Conservation (phyloP, 2,329 filamentous ascomycete genomes). For the Myriosclerotinia scirpicola region DNA sequence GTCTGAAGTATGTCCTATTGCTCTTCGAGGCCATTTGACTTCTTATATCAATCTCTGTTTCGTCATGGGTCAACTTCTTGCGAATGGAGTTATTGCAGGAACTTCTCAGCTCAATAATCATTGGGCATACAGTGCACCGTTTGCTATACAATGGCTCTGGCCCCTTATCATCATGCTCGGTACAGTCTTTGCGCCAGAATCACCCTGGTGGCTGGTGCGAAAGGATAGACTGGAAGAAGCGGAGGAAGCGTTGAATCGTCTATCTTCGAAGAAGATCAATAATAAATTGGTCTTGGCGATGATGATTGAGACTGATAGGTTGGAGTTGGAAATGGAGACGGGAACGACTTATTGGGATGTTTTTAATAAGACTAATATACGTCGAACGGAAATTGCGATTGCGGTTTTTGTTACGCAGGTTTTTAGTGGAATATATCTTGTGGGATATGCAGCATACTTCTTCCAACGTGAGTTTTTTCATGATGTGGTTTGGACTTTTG, state of each 20-base stretch:
- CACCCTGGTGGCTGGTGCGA: slow-evolving; percentile 52
- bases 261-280: slow-evolving; percentile 39
- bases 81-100: slow-evolving; percentile 48
- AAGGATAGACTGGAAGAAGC: slow-evolving; percentile 47
- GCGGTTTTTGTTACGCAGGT: slow-evolving; percentile 60
- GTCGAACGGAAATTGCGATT: slow-evolving; percentile 54
- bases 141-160: slow-evolving; percentile 55
- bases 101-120: slow-evolving; percentile 27
- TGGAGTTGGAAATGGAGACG: slow-evolving; percentile 49
- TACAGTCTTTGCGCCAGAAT: slow-evolving; percentile 50
- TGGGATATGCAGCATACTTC: slow-evolving; percentile 63
- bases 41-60: slow-evolving; percentile 56
- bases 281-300: slow-evolving; percentile 49
- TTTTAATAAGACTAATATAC: slow-evolving; percentile 53
- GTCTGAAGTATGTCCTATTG: slow-evolving; percentile 54
- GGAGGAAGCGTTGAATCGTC: slow-evolving; percentile 31
- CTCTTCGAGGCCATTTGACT: slow-evolving; percentile 51
- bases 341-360: slow-evolving; percentile 52
- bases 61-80: slow-evolving; percentile 50
- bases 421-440: slow-evolving; percentile 61
- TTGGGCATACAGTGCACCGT: slow-evolving; percentile 37
- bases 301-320: slow-evolving; percentile 56
- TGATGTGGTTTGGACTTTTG: neutral
- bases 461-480: slow-evolving; percentile 43
- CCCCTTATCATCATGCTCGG: slow-evolving; percentile 48